Evolutionary conservation across 345 rosid species (phyloP).

Genomic region (Isatis tinctoria): DNA sequence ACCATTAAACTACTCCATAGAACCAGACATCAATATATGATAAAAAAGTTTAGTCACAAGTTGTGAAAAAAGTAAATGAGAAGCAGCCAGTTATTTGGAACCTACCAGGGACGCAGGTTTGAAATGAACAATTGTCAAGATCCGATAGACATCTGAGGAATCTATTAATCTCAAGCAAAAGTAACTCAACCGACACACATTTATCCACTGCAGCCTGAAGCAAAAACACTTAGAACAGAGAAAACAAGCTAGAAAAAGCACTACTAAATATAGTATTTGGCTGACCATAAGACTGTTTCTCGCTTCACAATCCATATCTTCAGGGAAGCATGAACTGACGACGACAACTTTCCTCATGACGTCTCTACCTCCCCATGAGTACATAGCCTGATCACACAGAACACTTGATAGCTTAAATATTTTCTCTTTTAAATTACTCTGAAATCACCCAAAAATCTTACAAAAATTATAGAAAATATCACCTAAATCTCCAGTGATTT

Average conservation of each 20-base stretch:
- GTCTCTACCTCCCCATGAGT: slow-evolving; percentile 75
- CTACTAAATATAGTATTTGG: not conserved
- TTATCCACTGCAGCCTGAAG: slow-evolving; percentile 77
- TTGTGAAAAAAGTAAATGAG: not conserved
- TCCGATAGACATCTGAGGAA: slow-evolving; percentile 61
- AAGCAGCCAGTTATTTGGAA: not conserved
- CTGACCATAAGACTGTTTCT: slow-evolving; percentile 61
- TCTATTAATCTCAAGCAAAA: slow-evolving; percentile 53
- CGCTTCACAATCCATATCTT: slow-evolving; percentile 35
- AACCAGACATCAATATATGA: not conserved
- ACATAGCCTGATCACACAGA: slow-evolving; percentile 58
- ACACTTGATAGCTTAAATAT: slow-evolving; percentile 54
- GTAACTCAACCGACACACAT: slow-evolving; percentile 70
- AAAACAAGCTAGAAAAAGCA: not conserved
- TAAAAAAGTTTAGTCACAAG: not conserved
- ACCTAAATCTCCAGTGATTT: too few species aligned
- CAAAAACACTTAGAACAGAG: not conserved
- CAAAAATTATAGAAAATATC: too few species aligned
- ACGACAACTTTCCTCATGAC: slow-evolving; percentile 62
- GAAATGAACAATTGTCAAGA: slow-evolving; percentile 80
- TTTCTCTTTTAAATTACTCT: too few species aligned
- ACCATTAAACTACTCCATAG: not conserved
- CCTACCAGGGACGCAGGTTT: slow-evolving; percentile 56
- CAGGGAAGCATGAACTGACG: slow-evolving; percentile 56
- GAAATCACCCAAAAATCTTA: too few species aligned